Conservation (phyloP, 2,329 filamentous ascomycete genomes). For the Xylariaceae sp. region DNA sequence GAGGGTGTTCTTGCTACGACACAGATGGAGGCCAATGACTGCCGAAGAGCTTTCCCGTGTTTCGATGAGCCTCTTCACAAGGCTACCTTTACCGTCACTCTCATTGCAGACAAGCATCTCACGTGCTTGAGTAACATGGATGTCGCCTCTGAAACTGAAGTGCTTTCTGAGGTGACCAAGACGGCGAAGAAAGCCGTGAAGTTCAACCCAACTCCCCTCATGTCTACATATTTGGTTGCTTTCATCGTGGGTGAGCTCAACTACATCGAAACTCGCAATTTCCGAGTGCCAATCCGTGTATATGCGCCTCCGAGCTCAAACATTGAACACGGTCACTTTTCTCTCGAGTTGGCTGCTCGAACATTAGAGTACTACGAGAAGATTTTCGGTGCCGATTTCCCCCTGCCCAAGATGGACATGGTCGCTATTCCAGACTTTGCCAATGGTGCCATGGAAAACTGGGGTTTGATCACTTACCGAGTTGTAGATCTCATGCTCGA, state of each 20-base stretch:
- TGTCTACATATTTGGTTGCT: slow-evolving; percentile 94
- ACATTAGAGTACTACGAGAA: slow-evolving; percentile 95
- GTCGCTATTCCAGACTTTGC: slow-evolving; percentile 94
- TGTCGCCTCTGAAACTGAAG: slow-evolving; percentile 70
- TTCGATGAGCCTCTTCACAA: slow-evolving; percentile 95
- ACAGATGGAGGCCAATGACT: slow-evolving; percentile 96
- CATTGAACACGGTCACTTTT: slow-evolving; percentile 87
- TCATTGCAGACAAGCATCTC: slow-evolving; percentile 83
- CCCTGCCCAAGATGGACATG: slow-evolving; percentile 93
- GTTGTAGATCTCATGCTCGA: slow-evolving; percentile 87
- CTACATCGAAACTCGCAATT: slow-evolving; percentile 85
- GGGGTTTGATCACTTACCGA: slow-evolving; percentile 92
- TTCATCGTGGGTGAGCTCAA: slow-evolving; percentile 94
- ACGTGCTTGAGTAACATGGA: slow-evolving; percentile 98
- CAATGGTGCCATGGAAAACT: slow-evolving; percentile 97
- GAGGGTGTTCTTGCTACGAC: slow-evolving; percentile 81
- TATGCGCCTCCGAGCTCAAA: slow-evolving; percentile 87
- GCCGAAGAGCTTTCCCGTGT: slow-evolving; percentile 86
- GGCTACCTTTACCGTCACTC: slow-evolving; percentile 83
- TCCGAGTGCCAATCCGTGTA: slow-evolving; percentile 88
- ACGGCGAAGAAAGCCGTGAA: slow-evolving; percentile 76
- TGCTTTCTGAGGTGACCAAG: slow-evolving; percentile 57
- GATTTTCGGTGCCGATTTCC: slow-evolving; percentile 82
- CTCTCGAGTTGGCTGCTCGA: slow-evolving; percentile 79
- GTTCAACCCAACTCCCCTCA: slow-evolving; percentile 86